phyloP scores from a whole-genome alignment of 495 filamentous ascomycete species.

The Terfezia claveryi region DNA sequence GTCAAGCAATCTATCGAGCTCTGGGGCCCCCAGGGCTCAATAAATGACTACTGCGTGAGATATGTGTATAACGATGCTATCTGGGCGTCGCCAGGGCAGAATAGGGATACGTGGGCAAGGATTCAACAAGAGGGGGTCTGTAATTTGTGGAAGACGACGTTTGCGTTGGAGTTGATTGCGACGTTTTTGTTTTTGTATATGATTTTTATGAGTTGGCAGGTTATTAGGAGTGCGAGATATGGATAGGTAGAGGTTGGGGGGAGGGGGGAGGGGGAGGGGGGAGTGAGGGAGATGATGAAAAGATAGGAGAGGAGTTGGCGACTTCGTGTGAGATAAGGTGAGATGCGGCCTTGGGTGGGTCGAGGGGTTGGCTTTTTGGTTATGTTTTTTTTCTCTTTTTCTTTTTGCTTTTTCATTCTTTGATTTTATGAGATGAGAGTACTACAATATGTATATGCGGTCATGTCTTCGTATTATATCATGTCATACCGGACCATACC shows the following conservation, averaged over 20 bases:
- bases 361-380: no score
- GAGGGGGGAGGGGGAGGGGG: not conserved
- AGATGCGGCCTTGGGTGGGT: no score
- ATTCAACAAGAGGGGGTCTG: conserved; percentile 74
- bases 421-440: no score
- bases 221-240: conserved; percentile 22
- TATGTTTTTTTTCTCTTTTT: no score
- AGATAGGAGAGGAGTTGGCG: not conserved
- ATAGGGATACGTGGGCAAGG: conserved; percentile 54
- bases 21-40: conserved; percentile 52
- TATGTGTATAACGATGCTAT: conserved; percentile 38
- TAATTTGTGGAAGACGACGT: conserved; percentile 41
- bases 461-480: no score
- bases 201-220: conserved; percentile 78
- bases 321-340: not conserved
- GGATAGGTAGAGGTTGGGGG: conserved; percentile 5
- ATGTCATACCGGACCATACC: no score
- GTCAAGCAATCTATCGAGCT: conserved; percentile 77
- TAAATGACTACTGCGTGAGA: conserved; percentile 59
- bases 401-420: no score
- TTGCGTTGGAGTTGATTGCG: conserved; percentile 27
- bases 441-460: no score
- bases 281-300: not conserved
- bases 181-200: conserved; percentile 76
- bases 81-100: conserved; percentile 30